A percentile compares a stretch with the other conserved stretches of the same genome.
phyloP scores from a whole-genome alignment of 371 early-diverging fungal genomes.

The Mycotypha africana region DNA sequence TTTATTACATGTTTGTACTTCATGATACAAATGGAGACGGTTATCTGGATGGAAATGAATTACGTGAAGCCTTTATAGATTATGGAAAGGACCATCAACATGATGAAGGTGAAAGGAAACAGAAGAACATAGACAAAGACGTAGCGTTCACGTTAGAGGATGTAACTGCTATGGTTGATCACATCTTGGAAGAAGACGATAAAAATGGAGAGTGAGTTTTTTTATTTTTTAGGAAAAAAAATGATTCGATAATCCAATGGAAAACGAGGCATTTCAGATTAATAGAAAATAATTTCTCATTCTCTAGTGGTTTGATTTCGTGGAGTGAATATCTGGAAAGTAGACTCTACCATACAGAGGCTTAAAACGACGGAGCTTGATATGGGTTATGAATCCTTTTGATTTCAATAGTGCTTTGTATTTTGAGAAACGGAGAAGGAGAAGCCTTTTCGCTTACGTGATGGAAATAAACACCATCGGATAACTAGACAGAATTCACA shows the following conservation, averaged over 20 bases:
- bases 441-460: too few relatives aligned
- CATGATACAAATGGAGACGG: conserved; percentile 50
- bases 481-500: conserved; percentile 1
- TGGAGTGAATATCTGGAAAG: conserved; percentile 72
- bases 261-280: too few relatives aligned
- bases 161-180: conserved; percentile 53
- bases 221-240: too few relatives aligned
- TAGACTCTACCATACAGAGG: conserved; percentile 52
- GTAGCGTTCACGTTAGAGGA: conserved; percentile 28
- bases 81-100: conserved; percentile 20
- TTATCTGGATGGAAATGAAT: conserved; percentile 66
- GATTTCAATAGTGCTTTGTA: neutral
- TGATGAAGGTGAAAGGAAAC: conserved; percentile 12
- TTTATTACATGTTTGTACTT: conserved; percentile 31
- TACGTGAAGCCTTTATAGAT: conserved; percentile 51
- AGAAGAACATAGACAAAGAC: too few relatives aligned
- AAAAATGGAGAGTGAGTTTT: conserved; percentile 46
- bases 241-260: too few relatives aligned
- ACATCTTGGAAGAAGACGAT: conserved; percentile 62
- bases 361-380: neutral
- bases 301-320: conserved; percentile 60
- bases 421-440: too few relatives aligned
- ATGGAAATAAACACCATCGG: neutral
- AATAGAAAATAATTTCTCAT: too few relatives aligned
- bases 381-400: neutral